These are phyloP conservation scores for Fusarium solani-melongenae DNA, from an alignment of 2,329 filamentous ascomycete genomes.

Conservation along the genomic window DNA sequence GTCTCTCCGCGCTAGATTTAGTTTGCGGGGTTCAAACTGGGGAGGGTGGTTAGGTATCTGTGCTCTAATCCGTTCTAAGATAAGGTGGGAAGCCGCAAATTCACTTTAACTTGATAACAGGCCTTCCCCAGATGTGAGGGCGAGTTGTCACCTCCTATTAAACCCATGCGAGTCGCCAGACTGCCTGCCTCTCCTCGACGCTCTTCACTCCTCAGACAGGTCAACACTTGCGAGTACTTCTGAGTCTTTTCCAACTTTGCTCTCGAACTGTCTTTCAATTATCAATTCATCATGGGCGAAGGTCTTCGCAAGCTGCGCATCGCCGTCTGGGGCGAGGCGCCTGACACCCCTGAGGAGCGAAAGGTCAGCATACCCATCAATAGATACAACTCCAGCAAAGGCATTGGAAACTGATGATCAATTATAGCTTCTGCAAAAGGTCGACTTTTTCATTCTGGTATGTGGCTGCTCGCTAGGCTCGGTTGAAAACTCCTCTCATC, in stretches of 20 bases:
- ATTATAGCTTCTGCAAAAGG: slow-evolving; percentile 1
- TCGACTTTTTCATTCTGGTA: slow-evolving; percentile 16
- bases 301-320: slow-evolving; percentile 20
- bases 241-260: not conserved
- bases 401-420: not conserved
- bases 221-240: not conserved
- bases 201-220: not conserved
- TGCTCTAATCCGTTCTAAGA: not conserved
- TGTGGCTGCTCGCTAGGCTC: not conserved
- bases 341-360: slow-evolving; percentile 20
- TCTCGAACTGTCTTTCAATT: not conserved
- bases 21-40: not conserved
- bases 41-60: not conserved
- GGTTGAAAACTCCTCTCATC: not conserved
- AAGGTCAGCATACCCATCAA: slow-evolving; percentile 4
- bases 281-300: slow-evolving; percentile 6
- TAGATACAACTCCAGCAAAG: not conserved
- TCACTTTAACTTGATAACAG: not conserved
- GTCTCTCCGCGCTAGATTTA: not conserved
- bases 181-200: not conserved
- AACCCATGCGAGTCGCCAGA: not conserved
- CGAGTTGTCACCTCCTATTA: not conserved
- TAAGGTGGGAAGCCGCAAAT: not conserved
- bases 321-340: slow-evolving; percentile 29
- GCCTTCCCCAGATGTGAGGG: not conserved